These are phyloP conservation scores for Wallemia hederae DNA, from an alignment of 1,284 basidiomycete genomes.

Conservation along the genomic window DNA sequence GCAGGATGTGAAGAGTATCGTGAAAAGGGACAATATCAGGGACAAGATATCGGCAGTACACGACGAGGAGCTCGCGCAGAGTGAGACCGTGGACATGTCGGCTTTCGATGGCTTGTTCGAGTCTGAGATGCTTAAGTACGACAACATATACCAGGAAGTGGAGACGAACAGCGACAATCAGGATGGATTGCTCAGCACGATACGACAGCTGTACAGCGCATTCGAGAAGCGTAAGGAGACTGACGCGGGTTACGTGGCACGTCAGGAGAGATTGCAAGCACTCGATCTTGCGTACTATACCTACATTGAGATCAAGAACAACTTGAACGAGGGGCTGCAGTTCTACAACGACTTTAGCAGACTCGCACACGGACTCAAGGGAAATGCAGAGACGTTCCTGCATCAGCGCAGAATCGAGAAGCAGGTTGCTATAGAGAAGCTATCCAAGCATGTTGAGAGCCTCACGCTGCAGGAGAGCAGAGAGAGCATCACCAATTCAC, in stretches of 20 bases:
- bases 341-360: conserved; percentile 56
- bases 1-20: conserved; percentile 31
- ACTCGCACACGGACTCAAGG: conserved; percentile 40
- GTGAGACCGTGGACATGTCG: conserved; percentile 35
- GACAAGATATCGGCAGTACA: conserved; percentile 38
- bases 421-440: conserved; percentile 12
- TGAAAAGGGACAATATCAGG: conserved; percentile 44
- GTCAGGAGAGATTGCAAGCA: conserved; percentile 43
- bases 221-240: background rate
- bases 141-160: conserved; percentile 36
- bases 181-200: conserved; percentile 13
- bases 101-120: conserved; percentile 64
- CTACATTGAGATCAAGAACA: conserved; percentile 54
- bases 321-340: conserved; percentile 63
- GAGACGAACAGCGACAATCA: conserved; percentile 31
- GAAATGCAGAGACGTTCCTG: conserved; percentile 41
- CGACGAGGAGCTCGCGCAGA: conserved; percentile 21
- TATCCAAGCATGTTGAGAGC: background rate
- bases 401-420: conserved; percentile 30
- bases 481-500: background rate
- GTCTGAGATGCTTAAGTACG: conserved; percentile 49
- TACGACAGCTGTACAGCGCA: background rate
- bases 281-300: conserved; percentile 66
- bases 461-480: background rate
- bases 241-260: background rate